Evolutionary conservation across 495 filamentous ascomycete genomes (phyloP).

Genomic region (Talaromyces nanjingensis): DNA sequence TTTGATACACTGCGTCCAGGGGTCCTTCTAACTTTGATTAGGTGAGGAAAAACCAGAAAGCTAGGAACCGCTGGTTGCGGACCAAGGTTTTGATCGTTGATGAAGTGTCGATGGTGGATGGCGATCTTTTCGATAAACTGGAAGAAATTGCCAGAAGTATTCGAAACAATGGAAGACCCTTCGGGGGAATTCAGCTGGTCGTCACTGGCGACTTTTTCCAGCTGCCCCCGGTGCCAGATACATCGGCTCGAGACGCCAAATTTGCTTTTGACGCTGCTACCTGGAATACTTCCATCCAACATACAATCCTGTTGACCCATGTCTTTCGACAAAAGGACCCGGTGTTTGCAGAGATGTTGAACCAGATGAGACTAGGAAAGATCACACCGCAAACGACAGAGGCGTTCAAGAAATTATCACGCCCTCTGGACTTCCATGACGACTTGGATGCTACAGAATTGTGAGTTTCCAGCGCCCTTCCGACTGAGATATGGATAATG

Average conservation of each 20-base stretch:
- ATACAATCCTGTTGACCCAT: slow-evolving; percentile 91
- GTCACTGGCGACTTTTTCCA: slow-evolving; percentile 99
- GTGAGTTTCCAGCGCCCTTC: slow-evolving; percentile 32
- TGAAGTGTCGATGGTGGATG: slow-evolving; percentile 98
- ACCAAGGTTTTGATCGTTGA: slow-evolving; percentile 86
- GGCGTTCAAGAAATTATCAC: slow-evolving; percentile 62
- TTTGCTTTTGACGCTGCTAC: slow-evolving; percentile 90
- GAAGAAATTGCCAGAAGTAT: slow-evolving; percentile 75
- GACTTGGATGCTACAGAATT: slow-evolving; percentile 84
- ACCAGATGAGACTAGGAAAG: slow-evolving; percentile 90
- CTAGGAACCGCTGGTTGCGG: slow-evolving; percentile 77
- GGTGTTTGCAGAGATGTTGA: slow-evolving; percentile 87
- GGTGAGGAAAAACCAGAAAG: slow-evolving; percentile 83
- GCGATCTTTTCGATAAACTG: slow-evolving; percentile 92
- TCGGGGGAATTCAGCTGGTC: slow-evolving; percentile 92
- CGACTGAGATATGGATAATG: not conserved
- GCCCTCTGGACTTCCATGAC: slow-evolving; percentile 66
- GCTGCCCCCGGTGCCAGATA: slow-evolving; percentile 84
- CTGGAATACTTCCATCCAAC: slow-evolving; percentile 87
- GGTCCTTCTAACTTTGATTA: slow-evolving; percentile 16
- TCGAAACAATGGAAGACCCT: slow-evolving; percentile 83
- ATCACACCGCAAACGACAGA: slow-evolving; percentile 61
- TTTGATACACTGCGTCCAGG: not conserved
- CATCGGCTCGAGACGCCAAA: slow-evolving; percentile 57
- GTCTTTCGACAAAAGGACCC: slow-evolving; percentile 96